phyloP scores from a whole-genome alignment of 257 asterid genomes.

The Plantago major region DNA sequence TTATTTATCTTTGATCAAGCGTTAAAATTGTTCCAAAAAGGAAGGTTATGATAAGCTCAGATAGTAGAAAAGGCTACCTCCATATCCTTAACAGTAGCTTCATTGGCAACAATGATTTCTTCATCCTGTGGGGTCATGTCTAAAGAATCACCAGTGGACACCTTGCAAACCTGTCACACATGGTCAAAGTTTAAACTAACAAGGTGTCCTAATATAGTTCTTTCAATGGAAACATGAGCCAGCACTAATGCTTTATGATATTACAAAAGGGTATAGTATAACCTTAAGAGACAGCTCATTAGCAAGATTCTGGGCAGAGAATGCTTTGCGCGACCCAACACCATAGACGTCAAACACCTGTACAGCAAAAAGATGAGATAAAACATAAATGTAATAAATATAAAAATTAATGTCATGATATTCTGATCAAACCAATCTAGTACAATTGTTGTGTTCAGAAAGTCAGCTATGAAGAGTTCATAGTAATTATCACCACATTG shows the following conservation, averaged over 20 bases:
- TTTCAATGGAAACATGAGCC: no score
- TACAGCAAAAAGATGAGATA: not conserved
- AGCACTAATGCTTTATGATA: not conserved
- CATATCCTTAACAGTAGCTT: conserved; percentile 87
- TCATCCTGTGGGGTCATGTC: conserved; percentile 89
- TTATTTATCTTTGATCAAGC: no score
- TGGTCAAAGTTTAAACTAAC: not conserved
- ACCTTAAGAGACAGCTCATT: conserved; percentile 84
- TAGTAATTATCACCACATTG: no score
- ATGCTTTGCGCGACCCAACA: conserved; percentile 69
- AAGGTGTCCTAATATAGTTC: no score
- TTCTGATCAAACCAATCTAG: no score
- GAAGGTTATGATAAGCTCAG: conserved; percentile 10
- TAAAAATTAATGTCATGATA: no score
- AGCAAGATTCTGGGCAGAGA: conserved; percentile 64
- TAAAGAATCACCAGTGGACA: conserved; percentile 95
- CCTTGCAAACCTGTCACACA: conserved; percentile 59
- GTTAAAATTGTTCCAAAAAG: no score
- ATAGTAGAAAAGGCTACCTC: conserved; percentile 47
- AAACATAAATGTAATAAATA: no score
- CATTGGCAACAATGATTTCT: conserved; percentile 66
- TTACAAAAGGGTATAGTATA: conserved; percentile 12
- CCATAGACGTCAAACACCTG: conserved; percentile 91
- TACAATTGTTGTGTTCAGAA: no score
- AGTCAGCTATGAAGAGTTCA: no score